phyloP scores from a whole-genome alignment of 768 basidiomycete species.

The Lentinus tigrinus region DNA sequence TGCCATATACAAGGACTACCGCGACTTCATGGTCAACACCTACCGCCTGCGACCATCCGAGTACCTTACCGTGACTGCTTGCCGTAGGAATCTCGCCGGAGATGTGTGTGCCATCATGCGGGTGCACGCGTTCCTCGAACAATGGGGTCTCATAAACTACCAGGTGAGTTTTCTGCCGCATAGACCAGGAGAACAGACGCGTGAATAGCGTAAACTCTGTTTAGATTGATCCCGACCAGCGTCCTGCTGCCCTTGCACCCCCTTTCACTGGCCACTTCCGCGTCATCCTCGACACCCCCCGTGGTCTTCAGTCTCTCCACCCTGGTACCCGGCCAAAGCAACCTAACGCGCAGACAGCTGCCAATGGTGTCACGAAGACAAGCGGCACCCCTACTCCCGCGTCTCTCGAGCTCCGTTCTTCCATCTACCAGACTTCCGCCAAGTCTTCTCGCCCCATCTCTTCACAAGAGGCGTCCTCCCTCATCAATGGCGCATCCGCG shows the following conservation, averaged over 20 bases:
- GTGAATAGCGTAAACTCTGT: not conserved
- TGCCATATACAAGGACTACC: conserved; percentile 96
- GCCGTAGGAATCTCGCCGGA: conserved; percentile 91
- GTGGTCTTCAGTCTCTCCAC: conserved; percentile 92
- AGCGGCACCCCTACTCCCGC: conserved; percentile 48
- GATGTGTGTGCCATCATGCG: conserved; percentile 99
- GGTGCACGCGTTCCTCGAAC: conserved; percentile 97
- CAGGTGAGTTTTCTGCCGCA: conserved; percentile 58
- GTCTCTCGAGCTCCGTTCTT: conserved; percentile 85
- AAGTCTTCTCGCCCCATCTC: conserved; percentile 76
- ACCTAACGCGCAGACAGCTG: conserved; percentile 39
- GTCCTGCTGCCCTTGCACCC: conserved; percentile 91
- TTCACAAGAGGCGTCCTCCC: conserved; percentile 62
- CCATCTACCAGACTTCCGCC: conserved; percentile 85
- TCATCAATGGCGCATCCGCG: conserved; percentile 53
- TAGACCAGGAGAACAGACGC: not conserved
- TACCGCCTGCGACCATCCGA: conserved; percentile 92
- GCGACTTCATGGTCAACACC: conserved; percentile 99
- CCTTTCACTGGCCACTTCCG: conserved; percentile 99
- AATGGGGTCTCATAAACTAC: conserved; percentile 99
- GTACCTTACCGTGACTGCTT: conserved; percentile 97
- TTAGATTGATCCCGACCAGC: conserved; percentile 95
- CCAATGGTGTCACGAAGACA: conserved; percentile 48
- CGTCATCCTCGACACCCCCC: conserved; percentile 94
- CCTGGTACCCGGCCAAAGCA: conserved; percentile 65